Conservation (phyloP, 2,329 filamentous ascomycete species). For the Claviceps monticola region DNA sequence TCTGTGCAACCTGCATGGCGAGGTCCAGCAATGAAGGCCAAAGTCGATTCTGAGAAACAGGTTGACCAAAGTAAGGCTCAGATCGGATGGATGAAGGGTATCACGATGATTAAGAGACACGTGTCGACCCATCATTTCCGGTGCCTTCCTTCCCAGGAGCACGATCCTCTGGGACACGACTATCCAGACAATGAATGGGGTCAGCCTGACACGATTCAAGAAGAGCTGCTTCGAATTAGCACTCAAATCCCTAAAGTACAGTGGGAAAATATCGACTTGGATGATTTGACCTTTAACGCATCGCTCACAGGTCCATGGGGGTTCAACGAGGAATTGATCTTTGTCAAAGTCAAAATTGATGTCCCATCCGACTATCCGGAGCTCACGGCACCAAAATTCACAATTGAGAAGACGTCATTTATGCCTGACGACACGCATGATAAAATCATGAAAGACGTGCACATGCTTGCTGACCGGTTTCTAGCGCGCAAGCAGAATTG, state of each 20-base stretch:
- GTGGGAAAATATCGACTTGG: slow-evolving; percentile 52
- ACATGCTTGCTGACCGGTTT: slow-evolving; percentile 41
- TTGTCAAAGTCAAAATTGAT: slow-evolving; percentile 46
- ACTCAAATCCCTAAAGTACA: slow-evolving; percentile 48
- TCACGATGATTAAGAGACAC: slow-evolving; percentile 47
- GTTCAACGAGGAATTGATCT: slow-evolving; percentile 39
- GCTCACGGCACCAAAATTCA: slow-evolving; percentile 41
- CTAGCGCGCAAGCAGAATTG: slow-evolving; percentile 46
- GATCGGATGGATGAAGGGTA: slow-evolving; percentile 57
- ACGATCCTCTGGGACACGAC: slow-evolving; percentile 35
- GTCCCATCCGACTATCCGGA: slow-evolving; percentile 48
- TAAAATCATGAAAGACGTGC: slow-evolving; percentile 38
- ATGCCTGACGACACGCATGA: slow-evolving; percentile 43
- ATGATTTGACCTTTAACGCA: slow-evolving; percentile 42
- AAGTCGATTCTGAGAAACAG: slow-evolving; percentile 26
- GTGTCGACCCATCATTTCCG: slow-evolving; percentile 22
- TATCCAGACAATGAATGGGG: slow-evolving; percentile 45
- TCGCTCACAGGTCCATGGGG: slow-evolving; percentile 55
- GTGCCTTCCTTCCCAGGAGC: slow-evolving; percentile 38
- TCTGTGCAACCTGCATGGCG: slow-evolving; percentile 31
- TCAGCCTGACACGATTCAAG: slow-evolving; percentile 47
- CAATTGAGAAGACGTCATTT: slow-evolving; percentile 46
- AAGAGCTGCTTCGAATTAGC: slow-evolving; percentile 50
- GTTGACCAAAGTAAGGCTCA: slow-evolving; percentile 39
- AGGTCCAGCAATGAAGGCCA: slow-evolving; percentile 46